Evolutionary conservation across 805 yeast genomes (phyloP).

Genomic region (Trichomonascus vanleenenianus): DNA sequence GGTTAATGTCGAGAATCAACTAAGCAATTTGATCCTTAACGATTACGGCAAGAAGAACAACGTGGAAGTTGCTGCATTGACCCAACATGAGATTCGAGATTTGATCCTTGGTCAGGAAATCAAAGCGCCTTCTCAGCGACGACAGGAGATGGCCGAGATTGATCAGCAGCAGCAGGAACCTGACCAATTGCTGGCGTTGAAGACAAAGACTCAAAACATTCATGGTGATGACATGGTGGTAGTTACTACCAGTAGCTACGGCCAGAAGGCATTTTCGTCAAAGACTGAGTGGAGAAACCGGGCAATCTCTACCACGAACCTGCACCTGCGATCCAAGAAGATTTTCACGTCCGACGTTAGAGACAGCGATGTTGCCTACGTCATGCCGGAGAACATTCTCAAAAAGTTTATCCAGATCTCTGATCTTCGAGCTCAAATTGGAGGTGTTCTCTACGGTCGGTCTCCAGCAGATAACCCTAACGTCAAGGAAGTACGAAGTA

Average conservation of each 20-base stretch:
- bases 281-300: constrained; percentile 86
- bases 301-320: constrained; percentile 68
- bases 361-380: constrained; percentile 44
- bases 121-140: constrained; percentile 76
- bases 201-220: constrained; percentile 76
- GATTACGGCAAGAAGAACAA: constrained; percentile 83
- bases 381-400: constrained; percentile 76
- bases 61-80: constrained; percentile 77
- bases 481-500: constrained; percentile 68
- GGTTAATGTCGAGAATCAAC: constrained; percentile 79
- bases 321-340: constrained; percentile 68
- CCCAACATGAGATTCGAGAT: constrained; percentile 91
- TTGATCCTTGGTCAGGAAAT: constrained; percentile 91
- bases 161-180: constrained; percentile 36
- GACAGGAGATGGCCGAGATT: constrained; percentile 77
- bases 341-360: constrained; percentile 46
- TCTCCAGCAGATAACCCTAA: constrained; percentile 64
- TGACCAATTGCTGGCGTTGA: constrained; percentile 52
- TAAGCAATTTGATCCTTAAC: constrained; percentile 77
- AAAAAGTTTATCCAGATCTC: constrained; percentile 71
- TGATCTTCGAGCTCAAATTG: constrained; percentile 76
- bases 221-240: constrained; percentile 96
- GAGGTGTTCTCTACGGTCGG: constrained; percentile 72
- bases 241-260: constrained; percentile 85
- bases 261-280: constrained; percentile 74